Conservation (phyloP, 2,329 filamentous ascomycete species). For the Arachnopeziza araneosa region DNA sequence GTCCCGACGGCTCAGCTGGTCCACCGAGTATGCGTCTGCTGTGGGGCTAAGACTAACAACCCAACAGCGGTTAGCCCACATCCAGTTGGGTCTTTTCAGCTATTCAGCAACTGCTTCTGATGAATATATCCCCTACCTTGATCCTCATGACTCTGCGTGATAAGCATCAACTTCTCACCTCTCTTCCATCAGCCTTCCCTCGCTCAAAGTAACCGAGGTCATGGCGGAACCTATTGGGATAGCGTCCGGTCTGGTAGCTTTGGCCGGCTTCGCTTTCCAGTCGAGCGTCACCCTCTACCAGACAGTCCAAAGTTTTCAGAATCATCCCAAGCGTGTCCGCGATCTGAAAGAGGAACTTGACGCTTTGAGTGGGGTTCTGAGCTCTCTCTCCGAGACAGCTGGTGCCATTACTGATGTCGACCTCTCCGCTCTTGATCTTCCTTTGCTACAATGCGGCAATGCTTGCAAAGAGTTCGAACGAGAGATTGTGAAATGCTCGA, state of each 20-base stretch:
- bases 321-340: constrained; percentile 34
- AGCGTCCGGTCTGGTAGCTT: constrained; percentile 33
- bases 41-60: too few relatives aligned
- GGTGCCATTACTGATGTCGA: constrained; percentile 22
- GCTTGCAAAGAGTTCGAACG: constrained; percentile 38
- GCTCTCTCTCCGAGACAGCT: constrained; percentile 30
- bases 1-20: too few relatives aligned
- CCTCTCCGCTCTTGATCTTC: constrained; percentile 32
- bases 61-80: too few relatives aligned
- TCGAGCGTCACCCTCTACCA: constrained; percentile 34
- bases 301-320: constrained; percentile 34
- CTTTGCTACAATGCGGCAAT: constrained; percentile 37
- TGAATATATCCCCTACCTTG: too few relatives aligned
- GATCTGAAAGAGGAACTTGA: constrained; percentile 37
- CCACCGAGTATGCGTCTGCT: too few relatives aligned
- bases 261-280: constrained; percentile 36
- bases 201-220: neutral
- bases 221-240: constrained; percentile 37
- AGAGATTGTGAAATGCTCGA: constrained; percentile 33
- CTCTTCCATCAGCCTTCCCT: neutral
- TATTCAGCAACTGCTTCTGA: too few relatives aligned
- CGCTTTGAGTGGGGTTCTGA: constrained; percentile 34
- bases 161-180: neutral
- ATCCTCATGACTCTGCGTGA: neutral
- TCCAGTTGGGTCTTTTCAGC: too few relatives aligned